Evolutionary conservation across 306 rosid species (phyloP), one percentile per base, ranked within the genome.

Genomic region (Vigna angularis): DNA sequence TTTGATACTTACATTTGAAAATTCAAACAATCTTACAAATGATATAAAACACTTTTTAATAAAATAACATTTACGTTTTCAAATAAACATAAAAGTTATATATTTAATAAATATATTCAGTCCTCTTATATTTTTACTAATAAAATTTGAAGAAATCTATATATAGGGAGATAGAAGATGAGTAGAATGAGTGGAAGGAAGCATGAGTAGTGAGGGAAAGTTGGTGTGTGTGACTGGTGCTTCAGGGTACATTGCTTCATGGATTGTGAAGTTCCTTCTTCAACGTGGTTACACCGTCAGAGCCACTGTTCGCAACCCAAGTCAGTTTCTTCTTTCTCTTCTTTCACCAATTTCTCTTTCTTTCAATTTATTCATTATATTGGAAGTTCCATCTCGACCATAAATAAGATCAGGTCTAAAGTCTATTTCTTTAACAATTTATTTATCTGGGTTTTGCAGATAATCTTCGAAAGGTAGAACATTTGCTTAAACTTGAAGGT

Each of bases 201-300:
- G 2, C 2, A 87, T 83, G 87, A 81, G 79, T 28, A 62, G 20
- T 9, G 38, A 0, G 34, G 85, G 81, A 18, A 78, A 78, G 32
- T 28, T 88, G 30, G 91, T 83, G 45, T 85, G 91, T 42, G 86
- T 88, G 6, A 88, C 91, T 0, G 91, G 91, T 52, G 91, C 77
- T 73, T 78, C 89, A 3, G 91, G 91, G 10, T 88, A 34, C 24
- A 85, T 85, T 3, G 91, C 91, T 12, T 88, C 91, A 7, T 88
- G 89, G 88, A 74, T 88, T 1, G 90, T 86, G 48, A 88, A 84
- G 62, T 62, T 80, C 38, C 88, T 88, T 7, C 82, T 88, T 15
- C 73, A 61, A 26, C 86, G 84, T n/a, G 88, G 92, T 42, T 88
- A 88, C 77, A 74, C 74, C 4, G 86, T 88, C 44, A 86, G 55